Percentiles rank a stretch among this genome's conserved stretches.
phyloP scores from a whole-genome alignment of 225 moss, liverwort and hornwort species.

The Pseudoscleropodium purum region DNA sequence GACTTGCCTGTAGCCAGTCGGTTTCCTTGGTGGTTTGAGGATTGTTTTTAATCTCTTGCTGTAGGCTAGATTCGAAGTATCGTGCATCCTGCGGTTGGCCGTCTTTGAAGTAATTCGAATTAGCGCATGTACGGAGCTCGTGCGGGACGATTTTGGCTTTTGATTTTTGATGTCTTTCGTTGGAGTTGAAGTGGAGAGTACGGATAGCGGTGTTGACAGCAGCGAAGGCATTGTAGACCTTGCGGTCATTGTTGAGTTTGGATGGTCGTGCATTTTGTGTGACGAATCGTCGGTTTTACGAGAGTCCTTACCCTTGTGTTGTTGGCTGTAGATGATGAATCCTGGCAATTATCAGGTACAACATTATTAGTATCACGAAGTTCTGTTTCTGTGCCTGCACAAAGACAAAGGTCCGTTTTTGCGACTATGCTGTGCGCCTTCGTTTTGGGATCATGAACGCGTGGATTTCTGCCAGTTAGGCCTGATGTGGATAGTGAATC shows the following conservation, averaged over 20 bases:
- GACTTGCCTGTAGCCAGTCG: background rate
- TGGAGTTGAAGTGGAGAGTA: background rate
- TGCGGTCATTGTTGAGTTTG: background rate
- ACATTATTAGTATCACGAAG: conserved; percentile 25
- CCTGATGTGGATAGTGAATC: background rate
- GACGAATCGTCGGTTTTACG: background rate
- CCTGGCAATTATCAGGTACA: conserved; percentile 69
- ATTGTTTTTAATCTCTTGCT: no score
- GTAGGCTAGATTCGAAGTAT: background rate
- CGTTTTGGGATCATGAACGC: background rate
- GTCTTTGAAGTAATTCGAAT: background rate
- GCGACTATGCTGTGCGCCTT: background rate
- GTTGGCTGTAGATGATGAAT: conserved; percentile 60
- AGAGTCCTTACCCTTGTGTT: background rate
- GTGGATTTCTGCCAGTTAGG: background rate
- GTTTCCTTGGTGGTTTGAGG: no score
- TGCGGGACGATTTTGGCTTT: background rate
- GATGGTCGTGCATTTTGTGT: background rate
- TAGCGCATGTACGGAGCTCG: background rate
- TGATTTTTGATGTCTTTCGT: background rate
- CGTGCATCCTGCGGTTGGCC: background rate
- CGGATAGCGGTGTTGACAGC: background rate
- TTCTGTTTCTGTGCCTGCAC: conserved; percentile 13
- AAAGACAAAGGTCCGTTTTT: conserved; percentile 19
- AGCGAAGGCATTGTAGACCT: background rate